Percentiles rank a stretch among this genome's conserved stretches.
Conservation (phyloP, 805 yeast species). For the Monosporozyma aerobia region DNA sequence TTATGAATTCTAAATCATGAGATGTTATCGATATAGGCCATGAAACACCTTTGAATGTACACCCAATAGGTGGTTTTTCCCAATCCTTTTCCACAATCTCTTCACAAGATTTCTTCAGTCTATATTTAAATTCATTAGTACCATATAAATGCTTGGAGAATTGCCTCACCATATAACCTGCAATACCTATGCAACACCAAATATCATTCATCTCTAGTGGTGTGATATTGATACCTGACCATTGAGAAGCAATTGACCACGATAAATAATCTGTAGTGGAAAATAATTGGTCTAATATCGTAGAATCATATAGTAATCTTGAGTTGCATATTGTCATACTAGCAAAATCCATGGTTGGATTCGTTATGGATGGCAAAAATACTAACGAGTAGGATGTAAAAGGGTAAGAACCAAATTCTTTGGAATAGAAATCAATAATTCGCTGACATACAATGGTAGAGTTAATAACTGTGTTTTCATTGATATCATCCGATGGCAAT, state of each 20-base stretch:
- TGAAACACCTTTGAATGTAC: conserved; percentile 36
- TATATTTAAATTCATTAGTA: conserved; percentile 65
- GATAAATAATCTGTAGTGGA: conserved; percentile 58
- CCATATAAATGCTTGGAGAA: conserved; percentile 71
- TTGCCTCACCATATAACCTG: conserved; percentile 71
- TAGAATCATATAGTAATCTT: conserved; percentile 58
- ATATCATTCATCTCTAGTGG: conserved; percentile 71
- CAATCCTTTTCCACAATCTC: conserved; percentile 63
- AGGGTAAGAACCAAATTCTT: conserved; percentile 90
- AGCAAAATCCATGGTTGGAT: conserved; percentile 51
- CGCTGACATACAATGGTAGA: conserved; percentile 67
- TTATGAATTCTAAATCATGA: conserved; percentile 55
- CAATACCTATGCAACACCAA: conserved; percentile 85
- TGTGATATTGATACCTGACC: conserved; percentile 87
- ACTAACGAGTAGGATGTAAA: conserved; percentile 72
- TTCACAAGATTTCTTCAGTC: conserved; percentile 57
- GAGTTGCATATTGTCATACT: conserved; percentile 51
- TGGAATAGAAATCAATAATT: conserved; percentile 74
- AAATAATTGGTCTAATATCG: conserved; percentile 70
- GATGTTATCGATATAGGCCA: conserved; percentile 23
- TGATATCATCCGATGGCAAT: conserved; percentile 43
- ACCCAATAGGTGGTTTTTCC: conserved; percentile 73
- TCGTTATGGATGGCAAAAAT: conserved; percentile 52
- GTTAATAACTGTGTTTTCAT: conserved; percentile 45
- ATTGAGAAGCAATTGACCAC: conserved; percentile 71